Percentiles rank a stretch among this genome's conserved stretches.
Evolutionary conservation across 371 early-diverging fungal genomes (phyloP).

Genomic region (Actinomortierella wolfii): DNA sequence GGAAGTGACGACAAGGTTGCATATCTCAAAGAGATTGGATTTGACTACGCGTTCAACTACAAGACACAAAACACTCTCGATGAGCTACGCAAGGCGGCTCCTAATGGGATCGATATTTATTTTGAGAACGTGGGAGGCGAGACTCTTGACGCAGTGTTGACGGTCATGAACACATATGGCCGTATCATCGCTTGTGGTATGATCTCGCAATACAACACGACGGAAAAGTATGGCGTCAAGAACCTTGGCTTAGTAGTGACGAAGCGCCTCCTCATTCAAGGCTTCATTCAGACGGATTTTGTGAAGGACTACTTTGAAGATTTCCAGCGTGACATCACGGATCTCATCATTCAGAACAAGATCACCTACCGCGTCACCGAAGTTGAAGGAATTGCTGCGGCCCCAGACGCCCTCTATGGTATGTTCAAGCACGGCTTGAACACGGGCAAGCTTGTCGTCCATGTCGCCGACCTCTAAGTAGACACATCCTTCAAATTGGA

Average conservation of each 20-base stretch:
- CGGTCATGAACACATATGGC: conserved; percentile 52
- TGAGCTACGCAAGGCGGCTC: conserved; percentile 48
- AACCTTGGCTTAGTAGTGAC: conserved; percentile 53
- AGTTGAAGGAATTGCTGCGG: conserved; percentile 62
- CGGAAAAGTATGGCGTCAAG: conserved; percentile 49
- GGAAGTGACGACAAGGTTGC: conserved; percentile 73
- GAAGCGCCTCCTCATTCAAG: conserved; percentile 59
- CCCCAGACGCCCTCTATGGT: conserved; percentile 65
- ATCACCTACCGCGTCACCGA: conserved; percentile 59
- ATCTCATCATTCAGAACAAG: conserved; percentile 54
- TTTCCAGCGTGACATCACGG: conserved; percentile 53
- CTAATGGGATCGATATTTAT: conserved; percentile 75
- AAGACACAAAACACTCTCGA: conserved; percentile 57
- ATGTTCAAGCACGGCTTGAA: conserved; percentile 66
- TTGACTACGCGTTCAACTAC: conserved; percentile 80
- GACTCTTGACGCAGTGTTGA: conserved; percentile 64
- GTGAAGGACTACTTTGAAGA: conserved; percentile 39
- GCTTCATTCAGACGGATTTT: conserved; percentile 59
- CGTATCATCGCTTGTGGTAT: conserved; percentile 63
- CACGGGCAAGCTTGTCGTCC: conserved; percentile 70
- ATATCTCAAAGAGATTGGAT: conserved; percentile 54
- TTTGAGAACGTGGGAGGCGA: conserved; percentile 79
- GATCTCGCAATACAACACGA: conserved; percentile 71
- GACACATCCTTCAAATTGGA: background rate
- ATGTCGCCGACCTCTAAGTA: conserved; percentile 49